Conservation (phyloP, 2,329 filamentous ascomycete genomes). For the Scortechinia acanthostroma region DNA sequence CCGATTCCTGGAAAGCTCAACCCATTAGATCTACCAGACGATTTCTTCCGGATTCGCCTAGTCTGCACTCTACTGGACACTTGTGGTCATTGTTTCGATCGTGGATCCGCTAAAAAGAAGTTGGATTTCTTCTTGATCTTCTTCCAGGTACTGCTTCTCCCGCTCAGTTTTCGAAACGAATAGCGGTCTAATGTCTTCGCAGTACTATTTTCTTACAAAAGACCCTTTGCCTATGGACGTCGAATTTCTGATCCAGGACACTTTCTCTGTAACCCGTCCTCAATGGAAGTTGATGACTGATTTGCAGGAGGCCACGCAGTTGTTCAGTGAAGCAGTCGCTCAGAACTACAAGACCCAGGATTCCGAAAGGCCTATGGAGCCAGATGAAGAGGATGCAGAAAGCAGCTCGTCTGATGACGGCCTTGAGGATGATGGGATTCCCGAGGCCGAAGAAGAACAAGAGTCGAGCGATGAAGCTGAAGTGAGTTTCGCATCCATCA, state of each 20-base stretch:
- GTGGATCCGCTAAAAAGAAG: conserved; percentile 90
- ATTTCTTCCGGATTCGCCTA: conserved; percentile 90
- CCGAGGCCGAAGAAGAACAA: conserved; percentile 51
- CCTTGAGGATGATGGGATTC: conserved; percentile 57
- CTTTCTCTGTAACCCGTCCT: conserved; percentile 74
- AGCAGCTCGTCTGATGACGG: conserved; percentile 74
- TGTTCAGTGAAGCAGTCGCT: conserved; percentile 80
- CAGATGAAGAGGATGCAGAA: conserved; percentile 54
- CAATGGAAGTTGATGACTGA: conserved; percentile 85
- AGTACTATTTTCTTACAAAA: conserved; percentile 46
- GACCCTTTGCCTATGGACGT: conserved; percentile 89
- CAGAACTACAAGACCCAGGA: conserved; percentile 81
- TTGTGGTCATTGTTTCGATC: conserved; percentile 91
- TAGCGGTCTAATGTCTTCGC: no score
- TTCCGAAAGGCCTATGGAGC: conserved; percentile 58
- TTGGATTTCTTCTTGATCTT: conserved; percentile 95
- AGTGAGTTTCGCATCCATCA: no score
- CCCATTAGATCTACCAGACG: conserved; percentile 78
- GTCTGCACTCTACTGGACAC: conserved; percentile 87
- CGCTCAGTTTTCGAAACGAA: no score
- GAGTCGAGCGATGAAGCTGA: conserved; percentile 34
- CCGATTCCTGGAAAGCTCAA: conserved; percentile 74
- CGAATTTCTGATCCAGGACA: conserved; percentile 92
- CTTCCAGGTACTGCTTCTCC: no score
- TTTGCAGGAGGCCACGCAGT: conserved; percentile 73